Evolutionary conservation across 2,329 filamentous ascomycete species (phyloP).

Genomic region (Geosmithia putterillii): DNA sequence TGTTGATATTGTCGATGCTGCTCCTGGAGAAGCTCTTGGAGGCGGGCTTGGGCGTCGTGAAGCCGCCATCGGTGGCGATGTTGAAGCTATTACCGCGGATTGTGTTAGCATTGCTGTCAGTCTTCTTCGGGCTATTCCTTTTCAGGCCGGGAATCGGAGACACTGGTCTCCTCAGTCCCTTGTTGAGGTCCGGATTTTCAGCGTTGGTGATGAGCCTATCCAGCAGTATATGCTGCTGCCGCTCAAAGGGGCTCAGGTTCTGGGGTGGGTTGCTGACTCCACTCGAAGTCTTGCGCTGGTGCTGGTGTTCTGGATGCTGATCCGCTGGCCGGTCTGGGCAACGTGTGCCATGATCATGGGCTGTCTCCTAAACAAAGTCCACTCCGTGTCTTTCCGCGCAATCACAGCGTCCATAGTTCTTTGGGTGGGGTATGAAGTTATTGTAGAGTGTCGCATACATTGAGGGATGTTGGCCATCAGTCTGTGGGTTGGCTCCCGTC

Average conservation of each 20-base stretch:
- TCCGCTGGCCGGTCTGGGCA: not conserved
- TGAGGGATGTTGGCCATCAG: slow-evolving; percentile 18
- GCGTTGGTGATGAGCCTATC: slow-evolving; percentile 21
- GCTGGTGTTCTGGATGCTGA: not conserved
- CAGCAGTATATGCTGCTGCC: slow-evolving; percentile 23
- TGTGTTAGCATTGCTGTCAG: slow-evolving; percentile 18
- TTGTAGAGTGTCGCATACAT: slow-evolving; percentile 29
- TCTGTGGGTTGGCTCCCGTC: not conserved
- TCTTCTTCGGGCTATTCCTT: no score
- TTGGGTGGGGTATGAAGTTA: not conserved
- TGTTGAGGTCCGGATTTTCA: slow-evolving; percentile 7
- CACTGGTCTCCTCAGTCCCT: slow-evolving; percentile 1
- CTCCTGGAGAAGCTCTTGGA: slow-evolving; percentile 30
- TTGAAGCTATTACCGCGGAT: slow-evolving; percentile 33
- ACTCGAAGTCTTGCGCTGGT: slow-evolving; percentile 13
- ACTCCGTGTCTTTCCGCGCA: not conserved
- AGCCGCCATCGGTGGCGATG: slow-evolving; percentile 30
- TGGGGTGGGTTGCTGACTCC: slow-evolving; percentile 12
- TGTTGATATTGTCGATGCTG: slow-evolving; percentile 50
- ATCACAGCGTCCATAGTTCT: not conserved
- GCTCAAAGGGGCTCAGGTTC: slow-evolving; percentile 24
- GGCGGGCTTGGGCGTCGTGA: slow-evolving; percentile 18
- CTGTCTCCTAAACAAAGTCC: slow-evolving; percentile 2
- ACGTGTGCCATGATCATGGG: not conserved
- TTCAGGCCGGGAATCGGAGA: not conserved